phyloP scores from a whole-genome alignment of 164 flowering plant genomes.

The Litsea cubeba region DNA sequence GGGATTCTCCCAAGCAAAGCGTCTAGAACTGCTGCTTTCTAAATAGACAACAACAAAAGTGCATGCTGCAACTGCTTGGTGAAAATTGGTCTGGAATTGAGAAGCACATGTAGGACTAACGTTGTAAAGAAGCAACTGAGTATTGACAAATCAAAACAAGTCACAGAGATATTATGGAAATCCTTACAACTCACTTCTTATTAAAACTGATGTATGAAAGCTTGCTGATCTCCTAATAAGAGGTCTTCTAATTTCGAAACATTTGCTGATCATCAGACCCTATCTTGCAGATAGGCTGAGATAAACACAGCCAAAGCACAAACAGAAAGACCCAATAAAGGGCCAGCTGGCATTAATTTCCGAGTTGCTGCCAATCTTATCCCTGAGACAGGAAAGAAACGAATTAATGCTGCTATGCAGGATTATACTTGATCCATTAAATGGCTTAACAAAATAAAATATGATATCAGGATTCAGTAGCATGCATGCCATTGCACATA shows the following conservation, averaged over 20 bases:
- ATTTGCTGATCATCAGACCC: neutral
- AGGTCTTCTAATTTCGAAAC: neutral
- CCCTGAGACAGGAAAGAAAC: neutral
- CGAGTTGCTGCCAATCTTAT: neutral
- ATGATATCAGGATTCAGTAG: neutral
- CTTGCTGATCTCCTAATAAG: neutral
- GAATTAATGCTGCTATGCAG: neutral
- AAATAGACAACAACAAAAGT: no score
- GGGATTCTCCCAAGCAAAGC: neutral
- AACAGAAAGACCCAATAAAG: neutral
- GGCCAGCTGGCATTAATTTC: neutral
- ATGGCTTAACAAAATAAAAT: neutral
- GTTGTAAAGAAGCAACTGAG: no score
- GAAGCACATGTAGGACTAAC: neutral
- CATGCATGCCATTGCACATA: neutral
- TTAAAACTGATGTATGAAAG: neutral
- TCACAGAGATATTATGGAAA: neutral
- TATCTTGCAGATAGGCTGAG: neutral
- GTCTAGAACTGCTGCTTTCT: neutral
- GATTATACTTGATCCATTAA: neutral
- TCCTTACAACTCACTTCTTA: neutral
- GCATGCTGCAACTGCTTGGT: neutral
- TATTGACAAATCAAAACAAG: neutral
- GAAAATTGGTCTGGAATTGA: no score
- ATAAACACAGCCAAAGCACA: neutral